Base-by-base conservation (phyloP, 495 filamentous ascomycete species). In the Gamarada debralockiae region DNA sequence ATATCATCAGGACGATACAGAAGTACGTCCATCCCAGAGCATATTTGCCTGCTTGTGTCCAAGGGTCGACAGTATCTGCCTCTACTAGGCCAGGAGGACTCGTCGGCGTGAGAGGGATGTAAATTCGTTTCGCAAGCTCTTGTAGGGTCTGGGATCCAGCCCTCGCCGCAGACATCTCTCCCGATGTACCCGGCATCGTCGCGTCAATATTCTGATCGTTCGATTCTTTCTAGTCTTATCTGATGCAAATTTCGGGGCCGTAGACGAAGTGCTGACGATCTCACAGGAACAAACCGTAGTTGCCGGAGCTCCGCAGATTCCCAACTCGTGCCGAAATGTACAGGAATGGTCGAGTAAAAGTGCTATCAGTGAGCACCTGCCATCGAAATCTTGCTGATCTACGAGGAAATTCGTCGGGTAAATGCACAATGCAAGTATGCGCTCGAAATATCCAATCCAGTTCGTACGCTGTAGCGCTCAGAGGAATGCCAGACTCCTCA, bases 21-120 rank as follows among this genome's bases (percentile, higher is more conserved):
- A 95, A 93, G 65, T 92, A 96, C 3, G 90, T 86, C 83, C 88
- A 93, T 29, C 86, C 89, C 49, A 89, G 67, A n/a, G 75, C 88
- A 68, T 95, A 95, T 72, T 95, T 92, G 12, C 85, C 87, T n/a
- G 88, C 81, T 64, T 87, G 64, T 10, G 64, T 73, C 85, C 86
- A 96, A 41, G 90, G 85, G 69, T 95, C 90, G 65, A 84, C 70
- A 14, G 82, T 85, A 63, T 79, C 80, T 23, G 90, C 89, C 62
- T 86, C 83, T 14, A 86, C 72, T 33, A 92, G 75, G 3, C 80
- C 85, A 2, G 81, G 73, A 2, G 88, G 86, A 58, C 80, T 89
- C 33, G 79, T 84, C 48, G 81, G 75, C 51, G 76, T 84, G 59
- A 85, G 73, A 3, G 84, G 83, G 56, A 95, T 86, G 59, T 80